phyloP scores from a whole-genome alignment of 495 filamentous ascomycete genomes.

The Haplographium delicatum region DNA sequence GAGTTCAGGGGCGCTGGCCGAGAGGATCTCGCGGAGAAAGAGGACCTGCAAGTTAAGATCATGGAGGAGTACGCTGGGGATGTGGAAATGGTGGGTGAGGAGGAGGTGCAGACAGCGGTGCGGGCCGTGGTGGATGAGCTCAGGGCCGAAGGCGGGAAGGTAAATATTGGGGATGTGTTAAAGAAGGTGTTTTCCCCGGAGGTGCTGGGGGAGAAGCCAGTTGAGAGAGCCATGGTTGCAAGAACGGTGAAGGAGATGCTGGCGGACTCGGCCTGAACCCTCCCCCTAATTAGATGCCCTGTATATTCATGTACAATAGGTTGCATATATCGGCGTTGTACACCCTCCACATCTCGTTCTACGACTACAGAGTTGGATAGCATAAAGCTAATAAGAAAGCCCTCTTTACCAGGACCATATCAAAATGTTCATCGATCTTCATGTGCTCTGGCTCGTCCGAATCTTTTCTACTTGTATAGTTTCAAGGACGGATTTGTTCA shows the following conservation, averaged over 20 bases:
- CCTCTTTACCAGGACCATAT: too few relatives aligned
- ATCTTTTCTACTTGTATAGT: too few relatives aligned
- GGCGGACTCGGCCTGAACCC: conserved; percentile 3
- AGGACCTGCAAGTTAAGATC: conserved; percentile 41
- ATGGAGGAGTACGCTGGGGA: conserved; percentile 46
- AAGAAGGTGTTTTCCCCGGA: conserved; percentile 21
- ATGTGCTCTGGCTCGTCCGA: too few relatives aligned
- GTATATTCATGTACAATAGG: too few relatives aligned
- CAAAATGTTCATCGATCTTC: too few relatives aligned
- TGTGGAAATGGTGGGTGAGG: conserved; percentile 35
- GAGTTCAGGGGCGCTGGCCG: conserved; percentile 46
- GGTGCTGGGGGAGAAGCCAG: conserved; percentile 17
- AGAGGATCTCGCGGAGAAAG: conserved; percentile 50
- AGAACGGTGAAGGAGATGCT: conserved; percentile 23
- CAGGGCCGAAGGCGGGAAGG: conserved; percentile 10
- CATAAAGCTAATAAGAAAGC: too few relatives aligned
- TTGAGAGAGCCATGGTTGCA: conserved; percentile 23
- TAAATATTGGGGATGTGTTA: conserved; percentile 23
- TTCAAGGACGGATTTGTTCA: too few relatives aligned
- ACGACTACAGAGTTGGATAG: too few relatives aligned
- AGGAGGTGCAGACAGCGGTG: conserved; percentile 36
- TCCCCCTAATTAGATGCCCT: too few relatives aligned
- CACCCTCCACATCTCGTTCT: too few relatives aligned
- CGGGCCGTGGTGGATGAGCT: conserved; percentile 29
- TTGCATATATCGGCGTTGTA: too few relatives aligned